phyloP scores from a whole-genome alignment of 2,329 filamentous ascomycete genomes.

The Penicillium fuscoglaucum region DNA sequence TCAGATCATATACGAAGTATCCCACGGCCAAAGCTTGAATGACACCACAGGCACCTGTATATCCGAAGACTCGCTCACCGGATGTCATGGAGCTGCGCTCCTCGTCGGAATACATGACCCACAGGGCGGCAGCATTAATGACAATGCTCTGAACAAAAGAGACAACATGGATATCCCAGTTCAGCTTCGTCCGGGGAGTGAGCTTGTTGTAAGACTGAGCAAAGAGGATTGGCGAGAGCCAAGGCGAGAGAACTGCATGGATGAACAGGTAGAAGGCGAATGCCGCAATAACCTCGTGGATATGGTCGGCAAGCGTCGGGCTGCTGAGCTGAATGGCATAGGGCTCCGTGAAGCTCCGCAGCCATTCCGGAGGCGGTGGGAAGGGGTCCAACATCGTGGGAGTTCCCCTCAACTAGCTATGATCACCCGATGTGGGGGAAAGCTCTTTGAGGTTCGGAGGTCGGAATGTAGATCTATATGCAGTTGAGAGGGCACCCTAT shows the following conservation, averaged over 20 bases:
- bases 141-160: conserved; percentile 60
- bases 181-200: conserved; percentile 57
- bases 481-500: conserved; percentile 8
- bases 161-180: conserved; percentile 68
- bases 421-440: conserved; percentile 21
- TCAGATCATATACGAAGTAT: conserved; percentile 66
- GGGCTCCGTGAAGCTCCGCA: conserved; percentile 51
- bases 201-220: conserved; percentile 57
- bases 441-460: conserved; percentile 11
- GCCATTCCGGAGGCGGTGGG: conserved; percentile 52
- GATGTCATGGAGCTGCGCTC: conserved; percentile 56
- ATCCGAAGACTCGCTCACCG: conserved; percentile 60
- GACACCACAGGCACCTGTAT: conserved; percentile 59
- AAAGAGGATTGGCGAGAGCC: conserved; percentile 55
- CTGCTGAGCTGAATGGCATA: conserved; percentile 54
- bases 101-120: conserved; percentile 57
- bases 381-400: conserved; percentile 47
- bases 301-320: conserved; percentile 58
- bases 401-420: conserved; percentile 14
- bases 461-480: conserved; percentile 11
- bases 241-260: conserved; percentile 56
- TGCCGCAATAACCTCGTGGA: conserved; percentile 61
- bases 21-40: conserved; percentile 62
- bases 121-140: conserved; percentile 58
- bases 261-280: conserved; percentile 59